Evolutionary conservation across 163 green algal genomes (phyloP).

Genomic region (Volvox carteri): DNA sequence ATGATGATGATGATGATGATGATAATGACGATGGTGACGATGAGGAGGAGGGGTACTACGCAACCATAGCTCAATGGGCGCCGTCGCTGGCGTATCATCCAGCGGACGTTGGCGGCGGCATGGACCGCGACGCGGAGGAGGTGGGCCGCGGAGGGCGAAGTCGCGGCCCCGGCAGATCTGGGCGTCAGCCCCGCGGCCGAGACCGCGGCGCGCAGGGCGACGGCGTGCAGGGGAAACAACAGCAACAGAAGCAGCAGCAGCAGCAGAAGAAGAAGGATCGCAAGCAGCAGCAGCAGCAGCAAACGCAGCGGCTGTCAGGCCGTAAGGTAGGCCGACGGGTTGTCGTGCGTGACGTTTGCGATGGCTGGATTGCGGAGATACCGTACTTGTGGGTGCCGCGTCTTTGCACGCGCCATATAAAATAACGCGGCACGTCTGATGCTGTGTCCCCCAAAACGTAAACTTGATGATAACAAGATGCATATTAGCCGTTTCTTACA

Average conservation of each 20-base stretch:
- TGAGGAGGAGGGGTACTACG: not conserved
- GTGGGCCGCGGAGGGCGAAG: not conserved
- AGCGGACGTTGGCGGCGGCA: not conserved
- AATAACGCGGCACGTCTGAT: too few species aligned
- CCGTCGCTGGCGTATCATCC: not conserved
- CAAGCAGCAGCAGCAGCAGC: not conserved
- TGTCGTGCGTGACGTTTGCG: too few species aligned
- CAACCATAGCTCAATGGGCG: not conserved
- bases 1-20: too few species aligned
- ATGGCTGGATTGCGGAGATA: too few species aligned
- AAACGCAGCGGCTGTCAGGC: not conserved
- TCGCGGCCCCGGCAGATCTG: not conserved
- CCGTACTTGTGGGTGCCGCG: too few species aligned
- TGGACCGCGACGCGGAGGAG: not conserved
- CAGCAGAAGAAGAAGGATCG: too few species aligned
- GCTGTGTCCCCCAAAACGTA: not conserved
- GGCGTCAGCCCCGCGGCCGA: not conserved
- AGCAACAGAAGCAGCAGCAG: too few species aligned
- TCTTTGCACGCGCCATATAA: too few species aligned
- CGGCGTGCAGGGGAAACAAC: too few species aligned
- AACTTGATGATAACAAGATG: too few species aligned
- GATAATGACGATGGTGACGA: not conserved
- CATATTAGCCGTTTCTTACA: too few species aligned
- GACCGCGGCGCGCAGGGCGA: not conserved
- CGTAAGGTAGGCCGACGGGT: conserved; percentile 19